phyloP scores from a whole-genome alignment of 306 rosid species.

The Purshia tridentata region DNA sequence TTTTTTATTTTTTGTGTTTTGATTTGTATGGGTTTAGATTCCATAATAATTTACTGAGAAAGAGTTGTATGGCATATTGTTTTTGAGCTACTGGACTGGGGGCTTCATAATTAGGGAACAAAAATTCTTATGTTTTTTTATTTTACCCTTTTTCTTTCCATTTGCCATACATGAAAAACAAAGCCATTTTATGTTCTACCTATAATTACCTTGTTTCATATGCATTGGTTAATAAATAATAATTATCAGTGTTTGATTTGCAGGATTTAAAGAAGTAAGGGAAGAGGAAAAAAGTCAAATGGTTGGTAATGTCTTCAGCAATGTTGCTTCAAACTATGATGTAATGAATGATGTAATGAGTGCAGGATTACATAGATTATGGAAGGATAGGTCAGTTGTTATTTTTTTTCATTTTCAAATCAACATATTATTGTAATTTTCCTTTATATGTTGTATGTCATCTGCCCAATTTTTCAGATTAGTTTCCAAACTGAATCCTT shows the following conservation, averaged over 20 bases:
- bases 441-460: conserved; percentile 15
- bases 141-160: not conserved
- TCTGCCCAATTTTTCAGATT: conserved; percentile 51
- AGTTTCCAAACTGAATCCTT: conserved; percentile 84
- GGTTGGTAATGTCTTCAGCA: conserved; percentile 88
- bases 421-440: conserved; percentile 6
- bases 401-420: not conserved
- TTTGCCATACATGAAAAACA: too few relatives aligned
- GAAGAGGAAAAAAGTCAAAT: conserved; percentile 86
- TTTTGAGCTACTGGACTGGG: not conserved
- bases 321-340: conserved; percentile 84
- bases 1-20: not conserved
- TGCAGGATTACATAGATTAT: conserved; percentile 87
- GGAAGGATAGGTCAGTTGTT: conserved; percentile 83
- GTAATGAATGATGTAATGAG: conserved; percentile 95
- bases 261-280: conserved; percentile 82
- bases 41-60: not conserved
- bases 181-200: not conserved
- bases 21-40: not conserved
- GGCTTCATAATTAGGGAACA: not conserved
- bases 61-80: not conserved
- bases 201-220: not conserved
- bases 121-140: not conserved
- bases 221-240: conserved; percentile 13
- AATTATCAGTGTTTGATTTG: conserved; percentile 8